Conservation (phyloP, 495 filamentous ascomycete species). For the Xylaria longipes region DNA sequence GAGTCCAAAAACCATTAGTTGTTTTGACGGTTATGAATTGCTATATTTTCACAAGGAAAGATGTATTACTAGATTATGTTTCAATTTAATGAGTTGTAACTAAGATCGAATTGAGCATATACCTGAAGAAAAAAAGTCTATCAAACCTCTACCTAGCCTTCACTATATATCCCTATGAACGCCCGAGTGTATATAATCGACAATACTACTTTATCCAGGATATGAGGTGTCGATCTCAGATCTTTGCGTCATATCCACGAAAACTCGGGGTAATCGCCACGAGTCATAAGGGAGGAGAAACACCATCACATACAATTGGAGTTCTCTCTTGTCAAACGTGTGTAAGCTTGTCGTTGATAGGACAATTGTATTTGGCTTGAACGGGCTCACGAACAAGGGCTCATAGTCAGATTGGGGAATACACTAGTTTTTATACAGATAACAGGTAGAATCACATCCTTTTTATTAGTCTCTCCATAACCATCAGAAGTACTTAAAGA, state of each 20-base stretch:
- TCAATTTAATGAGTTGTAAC: background rate
- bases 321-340: background rate
- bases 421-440: too few species aligned
- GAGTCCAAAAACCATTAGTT: background rate
- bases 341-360: background rate
- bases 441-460: background rate
- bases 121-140: background rate
- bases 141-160: background rate
- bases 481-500: background rate
- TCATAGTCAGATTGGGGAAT: background rate
- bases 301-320: background rate
- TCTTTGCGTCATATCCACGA: constrained; percentile 12
- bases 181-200: background rate
- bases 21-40: background rate
- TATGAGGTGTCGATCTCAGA: background rate
- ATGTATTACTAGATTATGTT: background rate
- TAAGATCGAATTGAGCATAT: background rate
- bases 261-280: background rate
- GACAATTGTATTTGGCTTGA: background rate
- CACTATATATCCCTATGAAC: background rate
- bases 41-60: background rate
- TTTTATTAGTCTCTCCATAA: background rate
- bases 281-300: constrained; percentile 1
- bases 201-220: background rate
- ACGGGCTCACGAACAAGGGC: background rate